Base-by-base conservation (phyloP, 2,329 filamentous ascomycete species). In the Teratosphaeria zuluensis region DNA sequence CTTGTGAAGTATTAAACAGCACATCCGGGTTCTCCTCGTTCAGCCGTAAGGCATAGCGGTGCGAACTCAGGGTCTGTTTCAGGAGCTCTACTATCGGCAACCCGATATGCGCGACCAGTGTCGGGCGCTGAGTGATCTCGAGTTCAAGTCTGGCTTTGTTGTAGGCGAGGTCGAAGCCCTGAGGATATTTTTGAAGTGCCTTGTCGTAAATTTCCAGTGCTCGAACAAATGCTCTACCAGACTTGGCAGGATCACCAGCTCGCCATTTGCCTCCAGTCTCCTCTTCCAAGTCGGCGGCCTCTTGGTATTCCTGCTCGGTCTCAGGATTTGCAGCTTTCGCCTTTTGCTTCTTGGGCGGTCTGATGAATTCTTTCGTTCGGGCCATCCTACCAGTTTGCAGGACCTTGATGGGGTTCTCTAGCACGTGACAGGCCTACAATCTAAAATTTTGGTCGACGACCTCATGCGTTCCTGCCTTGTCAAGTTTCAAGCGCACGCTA, bases 231-330 rank as follows among this genome's bases (percentile, higher is more conserved):
- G 84, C 84, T 53, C 84, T 76, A 62, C 79, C 77, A 4, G 82
- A 81, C 66, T 89, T 90, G 54, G 78, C 81, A 21, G 84, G 80
- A 69, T 90, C 87, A 24, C 87, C 87, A 42, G 81, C 85, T 55
- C 86, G 79, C 84, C 86, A 89, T 79, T 90, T 90, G 62, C 87
- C 85, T 6, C 85, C 87, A 4, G 84, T 84, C 71, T 88, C 84
- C 73, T 90, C 87, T 60, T 84, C 79, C 33, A 85, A 81, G 57
- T 89, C 86, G 11, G 85, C 87, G 28, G 80, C 82, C 61, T 83
- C 84, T 56, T 88, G 78, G 65, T 83, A 89, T 63, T 89, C 86
- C 74, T 88, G 85, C 56, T 83, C 83, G 1, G 82, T 83, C 58
- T 82, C 77, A 4, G 85, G 81, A 11, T 55, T 58, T 11, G 59